phyloP scores from a whole-genome alignment of 305 asterid genomes.

The Plantago coronopus region DNA sequence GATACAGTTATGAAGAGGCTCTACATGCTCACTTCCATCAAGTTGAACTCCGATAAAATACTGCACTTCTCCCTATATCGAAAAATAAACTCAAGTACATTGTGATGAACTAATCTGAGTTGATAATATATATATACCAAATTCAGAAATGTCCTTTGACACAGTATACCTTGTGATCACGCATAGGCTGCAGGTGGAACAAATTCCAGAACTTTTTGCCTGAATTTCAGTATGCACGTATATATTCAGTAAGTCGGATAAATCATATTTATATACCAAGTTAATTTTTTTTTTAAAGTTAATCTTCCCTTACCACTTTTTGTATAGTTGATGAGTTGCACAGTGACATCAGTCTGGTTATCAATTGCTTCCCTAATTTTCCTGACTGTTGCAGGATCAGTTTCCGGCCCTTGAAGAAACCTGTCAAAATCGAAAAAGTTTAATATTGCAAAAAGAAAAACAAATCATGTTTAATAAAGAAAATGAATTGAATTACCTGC shows the following conservation, averaged over 20 bases:
- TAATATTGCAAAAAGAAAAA: background rate
- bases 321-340: conserved; percentile 95
- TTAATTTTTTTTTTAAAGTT: too few relatives aligned
- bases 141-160: conserved; percentile 7
- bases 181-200: conserved; percentile 99
- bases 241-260: background rate
- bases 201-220: conserved; percentile 98
- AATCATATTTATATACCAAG: too few relatives aligned
- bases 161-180: conserved; percentile 83
- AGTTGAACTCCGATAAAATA: conserved; percentile 98
- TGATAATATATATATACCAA: conserved; percentile 2
- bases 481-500: conserved; percentile 48
- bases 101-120: background rate
- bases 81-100: conserved; percentile 13
- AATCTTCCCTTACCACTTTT: conserved; percentile 55
- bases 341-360: conserved; percentile 85
- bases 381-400: conserved; percentile 86
- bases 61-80: conserved; percentile 90
- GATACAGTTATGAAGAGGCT: conserved; percentile 85
- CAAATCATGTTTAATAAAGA: background rate
- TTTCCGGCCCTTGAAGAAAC: conserved; percentile 98
- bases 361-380: conserved; percentile 96
- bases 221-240: conserved; percentile 9
- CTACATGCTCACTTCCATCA: conserved; percentile 93
- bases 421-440: conserved; percentile 32